These are phyloP conservation scores for Fraxinus angustifolia DNA, from an alignment of 305 asterid species.

Conservation along the genomic window DNA sequence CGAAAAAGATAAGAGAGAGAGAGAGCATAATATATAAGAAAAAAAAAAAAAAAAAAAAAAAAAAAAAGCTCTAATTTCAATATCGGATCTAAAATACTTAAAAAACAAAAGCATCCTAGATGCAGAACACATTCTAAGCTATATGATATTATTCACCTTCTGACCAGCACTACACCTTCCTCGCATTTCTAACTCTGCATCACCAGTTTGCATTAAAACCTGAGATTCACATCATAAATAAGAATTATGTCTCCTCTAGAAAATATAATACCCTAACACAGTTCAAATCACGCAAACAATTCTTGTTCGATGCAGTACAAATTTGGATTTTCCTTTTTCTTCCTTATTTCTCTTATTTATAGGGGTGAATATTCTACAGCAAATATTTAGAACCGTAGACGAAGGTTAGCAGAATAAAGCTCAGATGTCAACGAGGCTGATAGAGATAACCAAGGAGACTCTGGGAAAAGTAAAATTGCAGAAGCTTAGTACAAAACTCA, in stretches of 20 bases:
- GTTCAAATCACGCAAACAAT: neutral
- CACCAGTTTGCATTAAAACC: slow-evolving; percentile 99
- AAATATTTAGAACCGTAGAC: neutral
- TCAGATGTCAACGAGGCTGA: neutral
- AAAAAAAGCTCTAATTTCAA: neutral
- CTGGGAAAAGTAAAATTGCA: neutral
- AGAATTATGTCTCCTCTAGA: neutral
- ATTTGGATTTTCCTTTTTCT: neutral
- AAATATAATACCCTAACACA: neutral
- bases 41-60: neutral
- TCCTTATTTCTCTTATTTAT: neutral
- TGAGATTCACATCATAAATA: slow-evolving; percentile 25
- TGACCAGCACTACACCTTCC: slow-evolving; percentile 99
- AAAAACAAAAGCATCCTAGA: neutral
- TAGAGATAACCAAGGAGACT: neutral
- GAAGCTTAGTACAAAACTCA: neutral
- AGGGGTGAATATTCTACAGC: neutral
- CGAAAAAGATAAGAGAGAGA: too few relatives aligned
- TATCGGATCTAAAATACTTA: neutral
- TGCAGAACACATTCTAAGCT: slow-evolving; percentile 5
- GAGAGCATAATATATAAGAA: neutral
- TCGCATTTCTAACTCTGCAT: slow-evolving; percentile 94
- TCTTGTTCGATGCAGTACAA: neutral
- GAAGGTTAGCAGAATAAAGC: neutral
- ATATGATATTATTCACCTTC: slow-evolving; percentile 47